Conservation (phyloP, 441 rosid genomes). For the Jatropha podagrica region DNA sequence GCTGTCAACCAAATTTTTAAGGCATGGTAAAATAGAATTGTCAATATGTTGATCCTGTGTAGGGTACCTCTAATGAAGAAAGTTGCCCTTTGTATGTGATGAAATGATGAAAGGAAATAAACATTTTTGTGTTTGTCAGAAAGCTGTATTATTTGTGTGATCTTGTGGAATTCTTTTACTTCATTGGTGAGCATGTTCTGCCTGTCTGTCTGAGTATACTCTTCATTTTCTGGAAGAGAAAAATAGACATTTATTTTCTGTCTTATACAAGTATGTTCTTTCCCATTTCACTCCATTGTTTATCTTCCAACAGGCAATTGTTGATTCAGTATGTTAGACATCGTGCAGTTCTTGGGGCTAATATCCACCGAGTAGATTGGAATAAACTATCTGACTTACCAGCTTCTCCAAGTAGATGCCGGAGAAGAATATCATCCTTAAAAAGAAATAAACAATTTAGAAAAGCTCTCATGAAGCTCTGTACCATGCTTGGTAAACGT, state of each 20-base stretch:
- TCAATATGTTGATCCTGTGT: neutral
- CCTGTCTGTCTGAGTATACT: conserved; percentile 8
- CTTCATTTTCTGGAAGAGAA: neutral
- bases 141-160: neutral
- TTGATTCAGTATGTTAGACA: conserved; percentile 71
- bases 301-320: conserved; percentile 60
- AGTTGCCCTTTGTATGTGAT: neutral
- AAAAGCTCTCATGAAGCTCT: conserved; percentile 75
- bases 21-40: neutral
- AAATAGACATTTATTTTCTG: neutral
- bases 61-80: conserved; percentile 13
- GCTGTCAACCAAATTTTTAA: conserved; percentile 3
- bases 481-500: conserved; percentile 75
- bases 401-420: conserved; percentile 61
- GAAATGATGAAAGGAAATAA: neutral
- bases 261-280: neutral
- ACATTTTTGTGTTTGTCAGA: neutral
- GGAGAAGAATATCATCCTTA: conserved; percentile 63
- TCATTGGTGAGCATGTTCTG: neutral
- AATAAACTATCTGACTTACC: conserved; percentile 68
- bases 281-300: conserved; percentile 27
- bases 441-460: conserved; percentile 59
- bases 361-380: conserved; percentile 82
- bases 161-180: conserved; percentile 11
- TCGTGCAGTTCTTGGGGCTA: conserved; percentile 82